Evolutionary conservation across 2,329 filamentous ascomycete genomes (phyloP).

Genomic region (Fusarium udum): DNA sequence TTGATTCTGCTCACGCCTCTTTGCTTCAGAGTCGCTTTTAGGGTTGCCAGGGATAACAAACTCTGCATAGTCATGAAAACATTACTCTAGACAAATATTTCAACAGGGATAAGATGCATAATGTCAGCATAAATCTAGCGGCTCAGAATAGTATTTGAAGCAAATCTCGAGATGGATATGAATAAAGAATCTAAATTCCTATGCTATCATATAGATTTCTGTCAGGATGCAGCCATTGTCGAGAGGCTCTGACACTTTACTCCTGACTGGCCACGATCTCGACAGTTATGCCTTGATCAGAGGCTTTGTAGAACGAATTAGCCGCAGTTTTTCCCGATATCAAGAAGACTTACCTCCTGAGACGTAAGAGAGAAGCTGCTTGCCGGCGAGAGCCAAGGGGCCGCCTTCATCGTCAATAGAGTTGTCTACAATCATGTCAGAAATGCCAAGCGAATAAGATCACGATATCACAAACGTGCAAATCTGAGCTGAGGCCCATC

Average conservation of each 20-base stretch:
- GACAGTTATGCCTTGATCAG: accelerated
- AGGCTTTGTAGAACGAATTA: neutral
- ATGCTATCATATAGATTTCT: neutral
- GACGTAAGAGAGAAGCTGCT: neutral
- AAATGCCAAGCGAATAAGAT: too few species aligned
- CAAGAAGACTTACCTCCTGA: neutral
- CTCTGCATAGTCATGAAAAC: neutral
- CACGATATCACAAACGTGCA: neutral
- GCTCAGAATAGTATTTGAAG: neutral
- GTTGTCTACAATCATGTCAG: neutral
- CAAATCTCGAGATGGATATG: neutral
- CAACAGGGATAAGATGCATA: neutral
- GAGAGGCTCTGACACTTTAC: neutral
- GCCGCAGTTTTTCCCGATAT: neutral
- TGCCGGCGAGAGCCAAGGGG: neutral
- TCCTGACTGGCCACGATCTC: neutral
- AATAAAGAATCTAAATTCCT: neutral
- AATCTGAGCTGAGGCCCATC: neutral
- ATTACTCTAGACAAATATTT: neutral
- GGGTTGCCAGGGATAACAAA: neutral
- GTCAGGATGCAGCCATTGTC: neutral
- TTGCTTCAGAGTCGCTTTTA: neutral
- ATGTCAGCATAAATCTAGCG: neutral
- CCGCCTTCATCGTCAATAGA: neutral
- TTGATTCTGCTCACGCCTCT: too few species aligned